Evolutionary conservation across 108 stramenopile genomes (phyloP), one percentile per base, ranked within the genome.

Genomic region (Aureococcus anophagefferens): DNA sequence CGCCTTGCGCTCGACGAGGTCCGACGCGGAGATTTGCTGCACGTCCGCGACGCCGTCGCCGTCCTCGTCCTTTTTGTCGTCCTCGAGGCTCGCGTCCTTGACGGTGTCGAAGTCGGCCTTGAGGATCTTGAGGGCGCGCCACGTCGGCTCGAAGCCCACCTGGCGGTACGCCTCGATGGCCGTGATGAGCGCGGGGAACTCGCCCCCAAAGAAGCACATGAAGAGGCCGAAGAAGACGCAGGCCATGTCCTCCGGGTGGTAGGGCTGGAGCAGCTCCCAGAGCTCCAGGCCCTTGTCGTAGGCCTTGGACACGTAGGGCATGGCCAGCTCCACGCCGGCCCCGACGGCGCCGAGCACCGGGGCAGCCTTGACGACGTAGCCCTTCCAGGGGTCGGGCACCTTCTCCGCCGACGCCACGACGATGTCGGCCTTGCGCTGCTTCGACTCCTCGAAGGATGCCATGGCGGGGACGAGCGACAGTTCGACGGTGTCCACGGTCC

Each of bases 161-260:
- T 92, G 80, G 68, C 91, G 85, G 64, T 89, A 90, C 33, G 93
- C 96, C 83, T 95, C 88, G 63, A 92, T 68, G 36, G 94, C 93
- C 14, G 96, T 93, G 81, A 97, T 94, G 17, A 92, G 75, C 9
- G 88, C 81, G 16, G 93, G 91, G 72, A 90, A 97, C 30, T 90
- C 74, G 28, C 96, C 96, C 0, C 96, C 96, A 75, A 95, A 96
- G 89, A 97, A 97, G 76, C 94, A 95, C 74, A 95, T 85, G 63
- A 88, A 65, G 33, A 89, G 79, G 0, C 94, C 94, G 67, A 84
- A 82, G 21, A 89, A 67, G 62, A 91, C 79, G 14, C 81, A 73
- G 17, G 89, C 62, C 35, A 40, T 4, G 37, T 40, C 37, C 11
- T 40, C 37, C 37, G 37, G 37, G 37, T 40, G 37, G 37, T 40